These are phyloP conservation scores for Calonectria crousiana DNA, from an alignment of 2,329 filamentous ascomycete genomes.

Conservation along the genomic window DNA sequence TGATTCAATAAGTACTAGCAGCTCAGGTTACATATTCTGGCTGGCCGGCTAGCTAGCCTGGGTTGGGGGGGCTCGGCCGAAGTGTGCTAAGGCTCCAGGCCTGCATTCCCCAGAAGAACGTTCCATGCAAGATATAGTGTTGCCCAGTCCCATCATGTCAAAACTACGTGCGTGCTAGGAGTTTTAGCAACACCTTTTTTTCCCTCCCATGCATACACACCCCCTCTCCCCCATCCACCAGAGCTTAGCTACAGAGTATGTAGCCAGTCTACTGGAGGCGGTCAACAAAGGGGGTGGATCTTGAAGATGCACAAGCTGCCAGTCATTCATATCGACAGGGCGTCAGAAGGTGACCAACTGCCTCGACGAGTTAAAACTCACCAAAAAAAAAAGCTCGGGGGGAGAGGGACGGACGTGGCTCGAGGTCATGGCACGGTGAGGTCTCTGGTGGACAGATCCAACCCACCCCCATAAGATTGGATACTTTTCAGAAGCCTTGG, in stretches of 20 bases:
- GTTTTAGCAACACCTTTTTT: background rate
- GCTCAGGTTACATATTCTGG: background rate
- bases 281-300: constrained; percentile 19
- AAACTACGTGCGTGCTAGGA: constrained; percentile 2
- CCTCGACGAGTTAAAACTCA: constrained; percentile 4
- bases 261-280: constrained; percentile 7
- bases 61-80: background rate
- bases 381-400: background rate
- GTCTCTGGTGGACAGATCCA: background rate
- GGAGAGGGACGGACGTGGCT: background rate
- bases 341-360: background rate
- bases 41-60: background rate
- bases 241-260: background rate
- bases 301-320: background rate
- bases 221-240: background rate
- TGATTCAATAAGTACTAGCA: background rate
- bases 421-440: background rate
- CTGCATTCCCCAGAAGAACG: constrained; percentile 17
- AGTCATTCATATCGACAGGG: background rate
- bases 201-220: constrained; percentile 2
- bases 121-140: constrained; percentile 43
- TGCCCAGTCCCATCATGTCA: background rate
- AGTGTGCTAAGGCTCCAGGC: background rate
- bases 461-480: constrained; percentile 5
- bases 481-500: constrained; percentile 5